A percentile compares a stretch with the other conserved stretches of the same genome.
These are phyloP conservation scores for Begonia loranthoides DNA, from an alignment of 306 rosid species.

Conservation along the genomic window DNA sequence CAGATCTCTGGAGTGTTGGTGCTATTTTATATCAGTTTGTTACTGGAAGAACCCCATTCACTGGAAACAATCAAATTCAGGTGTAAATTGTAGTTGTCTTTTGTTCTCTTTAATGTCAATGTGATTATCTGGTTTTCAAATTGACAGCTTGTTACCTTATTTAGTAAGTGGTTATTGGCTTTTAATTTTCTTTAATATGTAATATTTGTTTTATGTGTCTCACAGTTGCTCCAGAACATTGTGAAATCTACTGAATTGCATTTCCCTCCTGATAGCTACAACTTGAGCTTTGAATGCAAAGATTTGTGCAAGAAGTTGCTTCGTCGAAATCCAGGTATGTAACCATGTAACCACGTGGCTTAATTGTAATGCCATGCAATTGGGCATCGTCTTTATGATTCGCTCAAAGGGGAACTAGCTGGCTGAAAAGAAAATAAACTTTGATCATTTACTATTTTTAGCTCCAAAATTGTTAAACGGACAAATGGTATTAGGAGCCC, in stretches of 20 bases:
- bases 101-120: background rate
- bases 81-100: slow-evolving; percentile 19
- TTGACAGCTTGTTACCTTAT: background rate
- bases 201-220: slow-evolving; percentile 11
- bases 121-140: background rate
- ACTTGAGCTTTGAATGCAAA: slow-evolving; percentile 72
- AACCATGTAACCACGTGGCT: background rate
- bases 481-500: no score
- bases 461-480: no score
- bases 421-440: no score
- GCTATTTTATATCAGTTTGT: slow-evolving; percentile 88
- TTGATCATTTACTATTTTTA: no score
- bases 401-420: no score
- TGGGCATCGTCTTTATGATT: no score
- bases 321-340: slow-evolving; percentile 88
- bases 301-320: slow-evolving; percentile 85
- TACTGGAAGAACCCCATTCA: slow-evolving; percentile 87
- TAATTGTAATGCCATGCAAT: no score
- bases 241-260: slow-evolving; percentile 70
- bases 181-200: slow-evolving; percentile 6
- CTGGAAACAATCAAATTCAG: slow-evolving; percentile 89
- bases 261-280: slow-evolving; percentile 50
- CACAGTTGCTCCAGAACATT: slow-evolving; percentile 96
- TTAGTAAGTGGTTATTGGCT: slow-evolving; percentile 10
- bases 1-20: slow-evolving; percentile 99